phyloP scores from a whole-genome alignment of 208 protist genomes.

The Crithidia bombi region DNA sequence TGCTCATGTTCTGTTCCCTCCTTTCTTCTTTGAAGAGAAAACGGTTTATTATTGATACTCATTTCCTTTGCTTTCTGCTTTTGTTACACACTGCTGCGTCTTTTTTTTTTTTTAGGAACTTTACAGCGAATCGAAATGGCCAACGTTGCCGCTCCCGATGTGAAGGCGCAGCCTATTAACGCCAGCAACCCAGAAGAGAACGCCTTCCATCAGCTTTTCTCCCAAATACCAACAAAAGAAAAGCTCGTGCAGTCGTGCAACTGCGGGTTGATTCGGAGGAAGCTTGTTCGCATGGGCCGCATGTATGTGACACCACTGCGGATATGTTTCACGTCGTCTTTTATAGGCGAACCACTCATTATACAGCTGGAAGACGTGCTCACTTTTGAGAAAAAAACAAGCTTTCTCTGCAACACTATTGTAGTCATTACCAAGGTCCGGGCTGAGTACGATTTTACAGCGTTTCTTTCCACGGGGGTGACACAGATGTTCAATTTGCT shows the following conservation, averaged over 20 bases:
- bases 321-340: slow-evolving; percentile 60
- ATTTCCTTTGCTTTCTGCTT: background rate
- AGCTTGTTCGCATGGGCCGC: slow-evolving; percentile 56
- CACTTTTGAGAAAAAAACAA: slow-evolving; percentile 37
- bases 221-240: slow-evolving; percentile 46
- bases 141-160: background rate
- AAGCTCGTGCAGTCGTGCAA: slow-evolving; percentile 53
- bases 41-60: no score
- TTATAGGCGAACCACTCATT: slow-evolving; percentile 47
- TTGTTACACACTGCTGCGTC: background rate
- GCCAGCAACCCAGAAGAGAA: slow-evolving; percentile 40
- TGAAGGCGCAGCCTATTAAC: slow-evolving; percentile 25
- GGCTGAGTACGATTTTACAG: slow-evolving; percentile 50
- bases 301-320: slow-evolving; percentile 63
- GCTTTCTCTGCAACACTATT: slow-evolving; percentile 56
- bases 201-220: slow-evolving; percentile 53
- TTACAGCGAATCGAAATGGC: slow-evolving; percentile 7
- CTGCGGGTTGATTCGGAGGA: slow-evolving; percentile 44
- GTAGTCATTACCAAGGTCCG: slow-evolving; percentile 31
- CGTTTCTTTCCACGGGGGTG: slow-evolving; percentile 46
- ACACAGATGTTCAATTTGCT: slow-evolving; percentile 52
- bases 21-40: no score
- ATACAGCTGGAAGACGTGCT: slow-evolving; percentile 52
- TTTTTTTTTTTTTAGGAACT: background rate
- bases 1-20: no score